Evolutionary conservation across 2,329 filamentous ascomycete genomes (phyloP).

Genomic region (Botrytis byssoidea): DNA sequence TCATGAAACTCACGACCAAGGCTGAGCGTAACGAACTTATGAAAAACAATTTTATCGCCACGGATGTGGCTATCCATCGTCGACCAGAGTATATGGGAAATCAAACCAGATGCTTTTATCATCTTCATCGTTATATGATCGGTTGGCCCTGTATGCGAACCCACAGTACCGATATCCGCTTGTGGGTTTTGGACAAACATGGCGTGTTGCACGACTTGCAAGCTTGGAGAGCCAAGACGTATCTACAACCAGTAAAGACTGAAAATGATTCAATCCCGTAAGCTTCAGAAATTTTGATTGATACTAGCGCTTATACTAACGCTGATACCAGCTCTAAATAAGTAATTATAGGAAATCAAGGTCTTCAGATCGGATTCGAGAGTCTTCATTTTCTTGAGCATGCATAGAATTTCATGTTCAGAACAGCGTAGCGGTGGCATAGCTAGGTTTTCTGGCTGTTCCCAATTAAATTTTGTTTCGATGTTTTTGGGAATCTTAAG

Average conservation of each 20-base stretch:
- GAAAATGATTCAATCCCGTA: accelerated
- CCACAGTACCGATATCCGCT: neutral
- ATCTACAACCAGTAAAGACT: accelerated
- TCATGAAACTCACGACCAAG: neutral
- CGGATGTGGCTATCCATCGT: accelerated
- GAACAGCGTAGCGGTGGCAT: neutral
- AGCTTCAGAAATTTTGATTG: accelerated
- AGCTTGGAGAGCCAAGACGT: neutral
- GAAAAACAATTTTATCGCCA: accelerated
- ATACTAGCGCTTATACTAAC: neutral
- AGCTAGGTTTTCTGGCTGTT: neutral
- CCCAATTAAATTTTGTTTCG: neutral
- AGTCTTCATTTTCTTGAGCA: neutral
- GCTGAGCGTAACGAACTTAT: neutral
- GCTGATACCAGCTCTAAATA: neutral
- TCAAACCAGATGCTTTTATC: neutral
- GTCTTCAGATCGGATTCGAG: accelerated
- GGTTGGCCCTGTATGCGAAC: accelerated
- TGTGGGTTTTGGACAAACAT: neutral
- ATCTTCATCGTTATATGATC: accelerated
- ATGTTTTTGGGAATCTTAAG: neutral
- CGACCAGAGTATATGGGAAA: neutral
- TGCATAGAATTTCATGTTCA: neutral
- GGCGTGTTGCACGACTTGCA: accelerated
- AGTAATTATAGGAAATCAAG: no score